These are phyloP conservation scores for Luzula sylvatica DNA, from an alignment of 176 grass and related monocot genomes.

Conservation along the genomic window DNA sequence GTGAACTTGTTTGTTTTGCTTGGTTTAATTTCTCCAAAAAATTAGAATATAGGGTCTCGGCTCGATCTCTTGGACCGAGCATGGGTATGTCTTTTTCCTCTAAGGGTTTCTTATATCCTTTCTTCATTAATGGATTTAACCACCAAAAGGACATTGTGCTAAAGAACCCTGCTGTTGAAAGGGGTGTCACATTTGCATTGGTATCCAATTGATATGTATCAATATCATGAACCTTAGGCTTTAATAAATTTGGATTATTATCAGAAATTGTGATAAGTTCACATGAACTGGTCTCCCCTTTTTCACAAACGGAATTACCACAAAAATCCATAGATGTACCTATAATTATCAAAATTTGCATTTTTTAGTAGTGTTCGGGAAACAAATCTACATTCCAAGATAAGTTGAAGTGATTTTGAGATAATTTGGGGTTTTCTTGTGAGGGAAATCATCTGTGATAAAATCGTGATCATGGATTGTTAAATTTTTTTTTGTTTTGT, in stretches of 20 bases:
- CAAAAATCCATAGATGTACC: constrained; percentile 36
- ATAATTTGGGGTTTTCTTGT: constrained; percentile 21
- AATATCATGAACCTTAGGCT: constrained; percentile 27
- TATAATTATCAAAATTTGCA: constrained; percentile 11
- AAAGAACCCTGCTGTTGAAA: constrained; percentile 51
- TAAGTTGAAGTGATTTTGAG: not conserved
- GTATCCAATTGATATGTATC: constrained; percentile 16
- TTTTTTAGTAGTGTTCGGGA: too few relatives aligned
- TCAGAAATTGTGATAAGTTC: constrained; percentile 9
- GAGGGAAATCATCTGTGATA: constrained; percentile 23
- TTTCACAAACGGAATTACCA: constrained; percentile 27
- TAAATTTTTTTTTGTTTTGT: too few relatives aligned
- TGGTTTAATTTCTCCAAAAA: constrained; percentile 49
- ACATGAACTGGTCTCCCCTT: constrained; percentile 22
- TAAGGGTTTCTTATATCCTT: constrained; percentile 60
- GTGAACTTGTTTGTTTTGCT: constrained; percentile 19
- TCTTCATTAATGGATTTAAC: constrained; percentile 78
- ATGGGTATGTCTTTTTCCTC: constrained; percentile 77
- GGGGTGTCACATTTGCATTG: constrained; percentile 26
- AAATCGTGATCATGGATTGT: not conserved
- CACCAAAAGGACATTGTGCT: constrained; percentile 83
- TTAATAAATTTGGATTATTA: constrained; percentile 32
- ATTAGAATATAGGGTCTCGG: constrained; percentile 34
- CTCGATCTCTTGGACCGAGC: constrained; percentile 35
- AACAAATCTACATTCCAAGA: not conserved